Base-by-base conservation (phyloP, 768 basidiomycete species). In the Amylocystis lapponica region DNA sequence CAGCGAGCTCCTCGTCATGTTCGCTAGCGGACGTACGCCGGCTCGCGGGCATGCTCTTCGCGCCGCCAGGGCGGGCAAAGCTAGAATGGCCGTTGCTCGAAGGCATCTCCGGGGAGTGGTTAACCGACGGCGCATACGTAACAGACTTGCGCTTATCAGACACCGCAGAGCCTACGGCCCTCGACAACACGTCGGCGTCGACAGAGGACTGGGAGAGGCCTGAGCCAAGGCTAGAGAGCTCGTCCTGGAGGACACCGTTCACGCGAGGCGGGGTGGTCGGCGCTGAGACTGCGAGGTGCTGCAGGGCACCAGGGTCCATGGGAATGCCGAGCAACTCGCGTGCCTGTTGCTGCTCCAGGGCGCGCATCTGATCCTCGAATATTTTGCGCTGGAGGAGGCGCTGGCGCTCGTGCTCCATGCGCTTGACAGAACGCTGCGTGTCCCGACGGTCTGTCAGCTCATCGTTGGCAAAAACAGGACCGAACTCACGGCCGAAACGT, bases 361-460 rank as follows among this genome's bases (percentile, higher is more conserved):
- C 81, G 43, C 86, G 84, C 94, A 96, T 96, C 67, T 96, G 92
- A 56, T 95, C 90, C 66, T 98, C 94, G 64, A 97, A 98, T 56
- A 89, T 66, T 65, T 82, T 86, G 60, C 92, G 83, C 62, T 95
- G 93, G 32, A 88, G 62, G 29, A 69, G 69, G 49, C 93, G 89
- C 66, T 93, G 89, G 39, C 88, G 82, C 65, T 96, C 92, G 59
- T 97, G 91, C 64, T 93, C 66, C 51, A 87, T 67, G 53, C 92
- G 86, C 63, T 93, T 96, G 58, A 91, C 72, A 61, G 90, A 48
- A 92, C 83, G 55, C 88, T 86, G 86, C 41, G 42, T 36, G 39
- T 41, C 20, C 25, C 30, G 29, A 40, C 33, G 5, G 34, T 43
- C 25, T 41, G 49, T 47, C 17, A 43, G 34, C 41, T 46, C 33